These are phyloP conservation scores for Nigrograna mackinnonii DNA, from an alignment of 2,329 filamentous ascomycete genomes.

Conservation along the genomic window DNA sequence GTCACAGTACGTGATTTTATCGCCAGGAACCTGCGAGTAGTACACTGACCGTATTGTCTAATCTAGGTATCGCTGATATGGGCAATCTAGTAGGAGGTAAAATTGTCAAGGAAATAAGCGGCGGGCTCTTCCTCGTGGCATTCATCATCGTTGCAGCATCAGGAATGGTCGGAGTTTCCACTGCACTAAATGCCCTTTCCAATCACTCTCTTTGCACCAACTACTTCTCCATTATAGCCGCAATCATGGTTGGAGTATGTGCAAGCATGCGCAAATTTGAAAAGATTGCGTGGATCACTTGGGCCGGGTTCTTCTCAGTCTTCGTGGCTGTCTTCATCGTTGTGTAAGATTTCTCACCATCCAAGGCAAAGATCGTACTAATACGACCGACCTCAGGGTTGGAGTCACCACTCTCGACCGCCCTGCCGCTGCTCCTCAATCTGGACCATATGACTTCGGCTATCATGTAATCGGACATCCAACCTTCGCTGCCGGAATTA, in stretches of 20 bases:
- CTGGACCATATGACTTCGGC: slow-evolving; percentile 61
- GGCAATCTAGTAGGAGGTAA: slow-evolving; percentile 57
- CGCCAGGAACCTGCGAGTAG: too few relatives aligned
- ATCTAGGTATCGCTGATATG: slow-evolving; percentile 61
- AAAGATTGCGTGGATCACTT: slow-evolving; percentile 65
- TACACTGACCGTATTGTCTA: slow-evolving; percentile 29
- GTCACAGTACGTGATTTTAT: not conserved
- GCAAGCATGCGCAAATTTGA: slow-evolving; percentile 62
- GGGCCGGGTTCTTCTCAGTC: slow-evolving; percentile 61
- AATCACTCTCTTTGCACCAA: slow-evolving; percentile 63
- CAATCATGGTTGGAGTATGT: slow-evolving; percentile 51
- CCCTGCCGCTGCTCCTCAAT: slow-evolving; percentile 62
- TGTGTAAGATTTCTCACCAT: too few relatives aligned
- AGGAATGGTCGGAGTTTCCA: slow-evolving; percentile 62
- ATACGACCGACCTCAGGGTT: too few relatives aligned
- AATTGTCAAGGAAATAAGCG: slow-evolving; percentile 55
- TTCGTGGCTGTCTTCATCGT: slow-evolving; percentile 61
- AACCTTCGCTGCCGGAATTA: slow-evolving; percentile 60
- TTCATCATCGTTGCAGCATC: slow-evolving; percentile 60
- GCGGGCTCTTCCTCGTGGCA: slow-evolving; percentile 58
- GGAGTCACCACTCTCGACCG: slow-evolving; percentile 59
- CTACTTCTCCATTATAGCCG: slow-evolving; percentile 59
- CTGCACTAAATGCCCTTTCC: slow-evolving; percentile 63
- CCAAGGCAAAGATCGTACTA: too few relatives aligned
- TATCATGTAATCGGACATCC: slow-evolving; percentile 60